phyloP scores from a whole-genome alignment of 768 basidiomycete genomes.

The Udeniomyces megalosporus region DNA sequence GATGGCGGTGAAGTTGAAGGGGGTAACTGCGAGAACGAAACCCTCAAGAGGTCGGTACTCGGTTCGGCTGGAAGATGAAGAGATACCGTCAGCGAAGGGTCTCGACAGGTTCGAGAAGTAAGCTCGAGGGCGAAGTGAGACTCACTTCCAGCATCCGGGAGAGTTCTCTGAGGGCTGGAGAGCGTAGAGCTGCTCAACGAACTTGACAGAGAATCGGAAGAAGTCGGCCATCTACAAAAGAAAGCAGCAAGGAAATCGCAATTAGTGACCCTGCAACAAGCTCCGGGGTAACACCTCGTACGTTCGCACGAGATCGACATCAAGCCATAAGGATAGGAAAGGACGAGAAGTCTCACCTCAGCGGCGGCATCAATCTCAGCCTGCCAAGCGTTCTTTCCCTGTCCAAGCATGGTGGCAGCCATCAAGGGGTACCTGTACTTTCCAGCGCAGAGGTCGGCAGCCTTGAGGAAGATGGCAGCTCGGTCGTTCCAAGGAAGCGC shows the following conservation, averaged over 20 bases:
- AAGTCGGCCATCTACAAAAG: conserved; percentile 59
- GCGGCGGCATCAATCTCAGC: conserved; percentile 99
- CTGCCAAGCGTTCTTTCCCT: conserved; percentile 99
- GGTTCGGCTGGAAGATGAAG: conserved; percentile 60
- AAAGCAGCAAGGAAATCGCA: background rate
- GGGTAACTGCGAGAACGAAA: conserved; percentile 91
- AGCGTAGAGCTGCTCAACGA: conserved; percentile 82
- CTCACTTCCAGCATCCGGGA: conserved; percentile 85
- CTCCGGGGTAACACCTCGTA: too few relatives aligned
- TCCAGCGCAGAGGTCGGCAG: conserved; percentile 83
- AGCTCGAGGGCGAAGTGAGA: background rate
- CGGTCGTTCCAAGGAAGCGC: conserved; percentile 88
- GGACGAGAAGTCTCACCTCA: conserved; percentile 45
- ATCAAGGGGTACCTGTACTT: conserved; percentile 75
- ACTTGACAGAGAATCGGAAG: conserved; percentile 91
- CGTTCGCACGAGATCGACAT: too few relatives aligned
- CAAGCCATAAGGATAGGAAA: too few relatives aligned
- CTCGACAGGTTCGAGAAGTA: background rate
- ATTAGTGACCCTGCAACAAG: too few relatives aligned
- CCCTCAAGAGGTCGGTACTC: conserved; percentile 98
- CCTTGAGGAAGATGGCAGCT: conserved; percentile 94
- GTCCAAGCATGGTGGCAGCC: conserved; percentile 93
- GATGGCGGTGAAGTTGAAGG: conserved; percentile 91
- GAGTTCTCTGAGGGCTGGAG: conserved; percentile 81
- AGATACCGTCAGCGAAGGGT: background rate